Evolutionary conservation across 129 eudicot genomes (phyloP).

Genomic region (Heracleum sosnowskyi): DNA sequence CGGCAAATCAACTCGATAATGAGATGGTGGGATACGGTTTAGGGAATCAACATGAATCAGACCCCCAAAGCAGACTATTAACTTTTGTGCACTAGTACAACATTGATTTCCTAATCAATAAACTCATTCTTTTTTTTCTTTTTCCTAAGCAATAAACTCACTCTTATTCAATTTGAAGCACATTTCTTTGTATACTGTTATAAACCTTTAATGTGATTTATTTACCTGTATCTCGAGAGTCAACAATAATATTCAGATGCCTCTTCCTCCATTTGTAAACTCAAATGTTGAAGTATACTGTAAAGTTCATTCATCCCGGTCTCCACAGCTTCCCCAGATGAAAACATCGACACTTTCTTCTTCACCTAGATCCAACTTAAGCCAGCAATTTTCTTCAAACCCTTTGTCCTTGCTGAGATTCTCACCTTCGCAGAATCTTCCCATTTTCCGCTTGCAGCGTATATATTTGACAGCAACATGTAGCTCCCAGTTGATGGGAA

Average conservation of each 20-base stretch:
- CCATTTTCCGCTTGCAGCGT: constrained; percentile 65
- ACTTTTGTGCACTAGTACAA: too few relatives aligned
- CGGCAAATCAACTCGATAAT: too few relatives aligned
- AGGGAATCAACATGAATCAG: too few relatives aligned
- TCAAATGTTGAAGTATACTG: constrained; percentile 26
- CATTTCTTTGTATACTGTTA: too few relatives aligned
- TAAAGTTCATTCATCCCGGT: constrained; percentile 35
- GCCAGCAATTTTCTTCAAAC: constrained; percentile 60
- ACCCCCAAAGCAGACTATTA: too few relatives aligned
- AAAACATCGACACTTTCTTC: constrained; percentile 42
- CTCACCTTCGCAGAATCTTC: constrained; percentile 69
- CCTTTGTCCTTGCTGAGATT: constrained; percentile 45
- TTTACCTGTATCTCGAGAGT: neutral
- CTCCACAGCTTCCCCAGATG: constrained; percentile 35
- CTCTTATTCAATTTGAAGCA: too few relatives aligned
- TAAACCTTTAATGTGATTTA: neutral
- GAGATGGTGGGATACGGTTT: too few relatives aligned
- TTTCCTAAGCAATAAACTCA: too few relatives aligned
- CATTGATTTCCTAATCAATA: too few relatives aligned
- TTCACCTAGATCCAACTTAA: constrained; percentile 74
- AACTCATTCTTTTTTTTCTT: too few relatives aligned
- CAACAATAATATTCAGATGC: constrained; percentile 11
- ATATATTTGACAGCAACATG: constrained; percentile 63
- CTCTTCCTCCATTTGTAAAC: constrained; percentile 39
- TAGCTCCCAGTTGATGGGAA: too few relatives aligned